Evolutionary conservation across 1,284 basidiomycete species (phyloP).

Genomic region (Rhodotorula sp.): DNA sequence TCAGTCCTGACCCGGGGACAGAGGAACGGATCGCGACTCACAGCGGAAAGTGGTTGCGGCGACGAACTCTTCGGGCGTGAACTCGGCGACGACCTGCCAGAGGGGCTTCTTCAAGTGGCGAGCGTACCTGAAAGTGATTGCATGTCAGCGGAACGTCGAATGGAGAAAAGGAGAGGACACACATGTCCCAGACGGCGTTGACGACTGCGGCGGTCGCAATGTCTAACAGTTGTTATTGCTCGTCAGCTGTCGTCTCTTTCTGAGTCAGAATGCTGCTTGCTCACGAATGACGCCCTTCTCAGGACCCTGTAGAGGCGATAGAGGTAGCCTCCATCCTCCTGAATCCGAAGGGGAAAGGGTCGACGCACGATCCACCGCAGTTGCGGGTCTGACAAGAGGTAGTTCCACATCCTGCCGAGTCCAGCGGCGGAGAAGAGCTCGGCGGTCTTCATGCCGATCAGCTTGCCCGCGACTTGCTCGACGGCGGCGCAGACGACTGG

Average conservation of each 20-base stretch:
- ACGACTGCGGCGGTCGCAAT: conserved; percentile 57
- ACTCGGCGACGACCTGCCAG: conserved; percentile 80
- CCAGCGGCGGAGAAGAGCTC: conserved; percentile 66
- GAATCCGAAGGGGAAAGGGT: not conserved
- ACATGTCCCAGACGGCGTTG: conserved; percentile 55
- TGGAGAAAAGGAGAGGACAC: conserved; percentile 43
- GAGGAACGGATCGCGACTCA: not conserved
- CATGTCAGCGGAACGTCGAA: conserved; percentile 49
- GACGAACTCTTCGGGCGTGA: conserved; percentile 81
- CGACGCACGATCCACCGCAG: conserved; percentile 68
- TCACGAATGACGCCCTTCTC: conserved; percentile 65
- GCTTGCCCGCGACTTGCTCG: conserved; percentile 68
- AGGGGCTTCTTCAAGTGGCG: conserved; percentile 71
- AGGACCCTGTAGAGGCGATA: conserved; percentile 64
- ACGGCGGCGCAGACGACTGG: conserved; percentile 74
- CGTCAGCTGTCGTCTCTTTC: no score
- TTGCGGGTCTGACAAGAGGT: conserved; percentile 79
- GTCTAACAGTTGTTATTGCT: conserved; percentile 27
- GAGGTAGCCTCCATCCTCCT: conserved; percentile 29
- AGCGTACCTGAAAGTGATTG: conserved; percentile 58
- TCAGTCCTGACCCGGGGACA: no score
- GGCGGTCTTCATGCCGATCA: conserved; percentile 81
- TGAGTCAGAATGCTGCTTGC: not conserved
- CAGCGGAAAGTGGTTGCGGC: conserved; percentile 72
- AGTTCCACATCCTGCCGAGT: conserved; percentile 71